A percentile compares a stretch with the other conserved stretches of the same genome.
Evolutionary conservation across 805 yeast species (phyloP).

Genomic region (Maudiozyma bulderi): DNA sequence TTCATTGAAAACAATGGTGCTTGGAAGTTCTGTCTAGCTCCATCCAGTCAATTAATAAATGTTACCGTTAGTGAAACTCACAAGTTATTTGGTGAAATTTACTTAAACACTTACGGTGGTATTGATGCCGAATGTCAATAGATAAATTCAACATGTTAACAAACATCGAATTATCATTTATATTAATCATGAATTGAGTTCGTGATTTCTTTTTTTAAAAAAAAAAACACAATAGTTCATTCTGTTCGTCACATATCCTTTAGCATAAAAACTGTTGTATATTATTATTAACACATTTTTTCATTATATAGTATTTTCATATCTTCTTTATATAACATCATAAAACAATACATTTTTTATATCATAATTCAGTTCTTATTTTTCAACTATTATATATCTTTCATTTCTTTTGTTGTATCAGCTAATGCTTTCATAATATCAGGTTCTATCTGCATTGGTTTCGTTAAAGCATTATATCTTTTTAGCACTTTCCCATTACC

Average conservation of each 20-base stretch:
- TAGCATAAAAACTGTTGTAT: no score
- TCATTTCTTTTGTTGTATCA: no score
- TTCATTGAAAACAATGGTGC: conserved; percentile 1
- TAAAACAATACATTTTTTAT: no score
- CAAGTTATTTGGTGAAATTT: conserved; percentile 1
- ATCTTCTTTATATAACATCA: no score
- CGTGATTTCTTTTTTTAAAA: no score
- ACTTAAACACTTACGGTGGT: conserved; percentile 2
- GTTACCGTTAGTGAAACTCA: not conserved
- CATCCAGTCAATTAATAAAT: not conserved
- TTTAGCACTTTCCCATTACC: conserved; percentile 44
- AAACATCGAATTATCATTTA: not conserved
- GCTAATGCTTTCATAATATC: conserved; percentile 49
- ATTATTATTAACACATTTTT: no score
- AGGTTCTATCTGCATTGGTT: conserved; percentile 52
- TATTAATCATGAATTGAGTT: not conserved
- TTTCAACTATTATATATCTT: not conserved
- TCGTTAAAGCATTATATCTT: conserved; percentile 60
- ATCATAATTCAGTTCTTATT: not conserved
- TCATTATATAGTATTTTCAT: no score
- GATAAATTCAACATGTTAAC: not conserved
- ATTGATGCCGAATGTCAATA: not conserved
- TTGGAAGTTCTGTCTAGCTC: conserved; percentile 1
- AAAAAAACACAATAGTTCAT: no score
- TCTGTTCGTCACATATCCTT: no score